Evolutionary conservation across 192 early-diverging fungal genomes (phyloP), one percentile per base, ranked within the genome.

Genomic region (Backusella liffmaniae): DNA sequence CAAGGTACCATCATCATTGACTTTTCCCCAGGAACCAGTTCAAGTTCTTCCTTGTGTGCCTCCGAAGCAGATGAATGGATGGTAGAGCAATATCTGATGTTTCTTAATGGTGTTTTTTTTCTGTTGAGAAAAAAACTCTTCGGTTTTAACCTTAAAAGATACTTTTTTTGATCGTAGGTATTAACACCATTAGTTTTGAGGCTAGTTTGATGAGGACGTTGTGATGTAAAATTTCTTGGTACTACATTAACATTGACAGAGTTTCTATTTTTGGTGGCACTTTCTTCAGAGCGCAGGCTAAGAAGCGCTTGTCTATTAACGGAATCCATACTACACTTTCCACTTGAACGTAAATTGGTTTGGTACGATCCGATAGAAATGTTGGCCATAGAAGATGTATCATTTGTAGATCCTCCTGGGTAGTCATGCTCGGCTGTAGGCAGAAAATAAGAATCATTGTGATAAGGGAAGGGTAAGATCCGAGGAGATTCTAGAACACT

Each of bases 361-460:
- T 39, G 67, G 21, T 36, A 37, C 10, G 67, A 69, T 37, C 36
- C 67, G 67, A 69, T 37, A 21, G 67, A 69, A 2, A 37, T 7
- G n/a, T 21, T 69, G 1, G 36, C 35, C 67, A 69, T 36, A 41
- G 67, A 69, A 37, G 67, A 69, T 13, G 67, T 13, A 21, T 18
- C 35, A 69, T 69, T 37, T 10, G 67, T 69, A 21, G 34, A 23
- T 41, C 67, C 67, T 21, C 67, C 67, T 6, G 67, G 67, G 21
- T 69, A 69, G 12, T 69, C 67, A 69, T 73, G 70, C 36, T 73
- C 70, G n/a, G 56, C 76, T 42, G 72, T 67, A 29, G 76, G 70
- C 37, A 73, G 34, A 15, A 77, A 77, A n/a, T 34, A 73, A 36
- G 69, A 77, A 23, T 72, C 70, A 18, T 77, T 77, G 13, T 77